Percentiles rank a stretch among this genome's conserved stretches.
Conservation (phyloP, 106 monocot genomes). For the Cymbidium sinense region DNA sequence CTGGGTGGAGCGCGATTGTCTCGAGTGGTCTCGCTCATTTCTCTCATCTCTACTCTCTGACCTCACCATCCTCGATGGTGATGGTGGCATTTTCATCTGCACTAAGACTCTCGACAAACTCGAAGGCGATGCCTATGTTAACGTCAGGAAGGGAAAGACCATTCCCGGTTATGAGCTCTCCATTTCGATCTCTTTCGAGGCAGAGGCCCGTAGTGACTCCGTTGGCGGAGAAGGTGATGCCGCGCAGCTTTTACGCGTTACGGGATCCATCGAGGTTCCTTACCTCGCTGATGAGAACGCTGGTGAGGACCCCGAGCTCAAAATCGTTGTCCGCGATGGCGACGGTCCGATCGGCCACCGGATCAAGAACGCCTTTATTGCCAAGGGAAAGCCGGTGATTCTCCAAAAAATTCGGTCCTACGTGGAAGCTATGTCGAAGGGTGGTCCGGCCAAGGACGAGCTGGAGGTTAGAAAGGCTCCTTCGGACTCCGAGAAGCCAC, state of each 20-base stretch:
- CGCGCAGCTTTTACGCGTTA: constrained; percentile 24
- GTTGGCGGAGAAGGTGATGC: not conserved
- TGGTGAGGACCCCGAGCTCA: constrained; percentile 84
- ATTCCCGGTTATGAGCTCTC: constrained; percentile 97
- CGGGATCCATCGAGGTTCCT: constrained; percentile 70
- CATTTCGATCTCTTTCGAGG: constrained; percentile 65
- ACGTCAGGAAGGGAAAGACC: constrained; percentile 94
- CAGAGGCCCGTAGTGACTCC: constrained; percentile 32
- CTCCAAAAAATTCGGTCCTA: constrained; percentile 60
- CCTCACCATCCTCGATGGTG: constrained; percentile 53
- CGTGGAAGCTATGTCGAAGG: constrained; percentile 68
- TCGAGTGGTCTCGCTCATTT: constrained; percentile 68
- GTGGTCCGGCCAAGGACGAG: constrained; percentile 89
- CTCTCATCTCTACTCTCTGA: constrained; percentile 59
- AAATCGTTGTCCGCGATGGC: constrained; percentile 45
- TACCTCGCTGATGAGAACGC: constrained; percentile 98
- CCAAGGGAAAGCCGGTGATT: constrained; percentile 64
- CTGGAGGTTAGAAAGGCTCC: constrained; percentile 61
- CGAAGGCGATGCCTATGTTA: constrained; percentile 90
- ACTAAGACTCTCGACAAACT: constrained; percentile 64
- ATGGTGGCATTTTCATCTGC: constrained; percentile 49
- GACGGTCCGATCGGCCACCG: constrained; percentile 42
- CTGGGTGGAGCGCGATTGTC: constrained; percentile 97
- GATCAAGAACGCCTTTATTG: constrained; percentile 67
- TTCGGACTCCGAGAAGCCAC: not conserved